These are phyloP conservation scores for Hyaloscypha hepaticicola DNA, from an alignment of 495 filamentous ascomycete genomes.

Conservation along the genomic window DNA sequence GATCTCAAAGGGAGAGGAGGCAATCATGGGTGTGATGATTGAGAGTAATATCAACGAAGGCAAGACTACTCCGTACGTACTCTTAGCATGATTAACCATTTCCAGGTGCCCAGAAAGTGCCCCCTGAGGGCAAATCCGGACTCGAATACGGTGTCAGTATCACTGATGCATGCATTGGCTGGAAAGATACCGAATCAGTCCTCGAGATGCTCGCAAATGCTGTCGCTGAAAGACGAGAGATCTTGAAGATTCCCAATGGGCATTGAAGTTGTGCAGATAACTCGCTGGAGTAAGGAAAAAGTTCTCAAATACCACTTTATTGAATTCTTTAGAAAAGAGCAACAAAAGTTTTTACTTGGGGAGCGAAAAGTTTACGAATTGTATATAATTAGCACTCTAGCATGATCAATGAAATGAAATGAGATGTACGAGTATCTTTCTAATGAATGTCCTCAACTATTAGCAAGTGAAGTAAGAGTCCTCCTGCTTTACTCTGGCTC, in stretches of 20 bases:
- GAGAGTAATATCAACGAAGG: conserved; percentile 97
- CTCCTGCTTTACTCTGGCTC: too few relatives aligned
- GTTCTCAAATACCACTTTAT: neutral
- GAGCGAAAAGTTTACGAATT: neutral
- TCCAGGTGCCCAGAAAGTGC: conserved; percentile 86
- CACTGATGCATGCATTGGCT: conserved; percentile 95
- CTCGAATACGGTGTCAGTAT: conserved; percentile 96
- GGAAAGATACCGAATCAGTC: conserved; percentile 86
- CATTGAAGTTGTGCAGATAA: neutral
- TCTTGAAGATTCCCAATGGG: conserved; percentile 31
- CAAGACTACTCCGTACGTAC: conserved; percentile 34
- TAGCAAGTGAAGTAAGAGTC: neutral
- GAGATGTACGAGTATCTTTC: neutral
- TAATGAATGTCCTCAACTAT: neutral
- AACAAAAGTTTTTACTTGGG: neutral
- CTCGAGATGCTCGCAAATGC: conserved; percentile 78
- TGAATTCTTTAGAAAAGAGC: neutral
- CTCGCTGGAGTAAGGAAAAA: conserved; percentile 13
- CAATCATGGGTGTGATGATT: conserved; percentile 98
- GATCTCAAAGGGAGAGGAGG: conserved; percentile 77
- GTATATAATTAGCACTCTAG: neutral
- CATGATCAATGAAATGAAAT: neutral
- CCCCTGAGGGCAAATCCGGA: conserved; percentile 79
- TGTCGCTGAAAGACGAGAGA: conserved; percentile 65
- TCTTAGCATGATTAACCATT: conserved; percentile 9